phyloP scores from a whole-genome alignment of 176 grass and related monocot genomes.

The Triticum urartu region DNA sequence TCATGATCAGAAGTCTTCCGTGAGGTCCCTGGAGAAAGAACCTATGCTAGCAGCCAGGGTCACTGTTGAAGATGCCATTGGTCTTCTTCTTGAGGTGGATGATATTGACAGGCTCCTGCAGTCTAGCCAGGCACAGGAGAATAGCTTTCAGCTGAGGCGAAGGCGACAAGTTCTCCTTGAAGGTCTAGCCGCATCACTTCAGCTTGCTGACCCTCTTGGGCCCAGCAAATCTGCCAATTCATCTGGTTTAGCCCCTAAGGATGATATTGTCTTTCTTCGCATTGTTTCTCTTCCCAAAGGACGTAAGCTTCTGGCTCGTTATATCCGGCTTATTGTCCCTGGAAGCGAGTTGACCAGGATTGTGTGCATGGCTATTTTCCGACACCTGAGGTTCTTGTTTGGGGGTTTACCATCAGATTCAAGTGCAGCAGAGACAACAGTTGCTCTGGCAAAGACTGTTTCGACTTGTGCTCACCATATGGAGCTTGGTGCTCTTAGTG shows the following conservation, averaged over 20 bases:
- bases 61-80: slow-evolving; percentile 85
- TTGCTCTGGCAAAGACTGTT: slow-evolving; percentile 65
- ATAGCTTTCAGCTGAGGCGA: slow-evolving; percentile 74
- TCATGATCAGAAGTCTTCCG: slow-evolving; percentile 68
- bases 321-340: slow-evolving; percentile 70
- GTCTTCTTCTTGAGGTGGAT: slow-evolving; percentile 90
- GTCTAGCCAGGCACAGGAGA: slow-evolving; percentile 81
- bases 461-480: slow-evolving; percentile 70
- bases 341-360: slow-evolving; percentile 82
- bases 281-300: slow-evolving; percentile 91
- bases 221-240: slow-evolving; percentile 60
- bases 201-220: slow-evolving; percentile 86
- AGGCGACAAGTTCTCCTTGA: slow-evolving; percentile 82
- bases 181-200: slow-evolving; percentile 87
- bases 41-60: slow-evolving; percentile 83
- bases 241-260: slow-evolving; percentile 69
- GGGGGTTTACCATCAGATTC: slow-evolving; percentile 76
- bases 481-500: slow-evolving; percentile 83
- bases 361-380: slow-evolving; percentile 96
- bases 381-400: slow-evolving; percentile 93
- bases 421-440: slow-evolving; percentile 74
- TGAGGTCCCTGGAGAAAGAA: slow-evolving; percentile 86
- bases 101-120: slow-evolving; percentile 84
- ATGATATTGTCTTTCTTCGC: slow-evolving; percentile 93
- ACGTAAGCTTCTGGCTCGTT: slow-evolving; percentile 72